Evolutionary conservation across 106 monocot species (phyloP), one percentile per base, ranked within the genome.

Genomic region (Dioscorea dumetorum): DNA sequence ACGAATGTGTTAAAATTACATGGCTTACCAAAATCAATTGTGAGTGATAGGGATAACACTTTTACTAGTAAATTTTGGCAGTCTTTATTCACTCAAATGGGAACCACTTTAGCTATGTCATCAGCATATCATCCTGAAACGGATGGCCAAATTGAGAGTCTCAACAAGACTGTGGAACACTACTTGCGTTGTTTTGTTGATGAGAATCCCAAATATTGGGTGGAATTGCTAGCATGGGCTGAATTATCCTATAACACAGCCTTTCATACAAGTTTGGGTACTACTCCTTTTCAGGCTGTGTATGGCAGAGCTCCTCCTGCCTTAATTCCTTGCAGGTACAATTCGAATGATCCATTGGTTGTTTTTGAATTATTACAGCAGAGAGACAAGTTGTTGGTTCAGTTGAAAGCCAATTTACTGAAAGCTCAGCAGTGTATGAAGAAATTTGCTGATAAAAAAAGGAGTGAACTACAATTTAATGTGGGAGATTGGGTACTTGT

Each of bases 401-500:
- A n/a, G n/a, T n/a, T n/a, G n/a, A n/a, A n/a, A n/a, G n/a, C n/a
- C n/a, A n/a, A n/a, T n/a, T 22, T 22, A 50, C 11, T 2, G 0
- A 51, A 22, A 12, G 66, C 66, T 0, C 50, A 50, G 23, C 13
- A 66, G 4, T 21, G 66, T 1, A 66, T 66, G 66, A 34, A 50
- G 50, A 13, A 1, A 4, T 1, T 7, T 48, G 4, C 13, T 4
- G 50, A 66, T 22, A 20, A 8, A 23, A 18, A 24, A 0, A 19
- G 50, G 2, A 21, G 34, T 1, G 50, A 66, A 12, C 2, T 22
- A 1, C 0, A 9, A 15, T 70, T 48, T 22, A 24, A 58, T 1
- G 59, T 70, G 4, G 70, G 70, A 8, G 41, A 58, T 18, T 48
- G 0, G 33, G 70, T 70, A 1, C 60, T 19, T 48, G 15, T 70